Evolutionary conservation across 352 stramenopile species (phyloP).

Genomic region (Pythium dissotocum): DNA sequence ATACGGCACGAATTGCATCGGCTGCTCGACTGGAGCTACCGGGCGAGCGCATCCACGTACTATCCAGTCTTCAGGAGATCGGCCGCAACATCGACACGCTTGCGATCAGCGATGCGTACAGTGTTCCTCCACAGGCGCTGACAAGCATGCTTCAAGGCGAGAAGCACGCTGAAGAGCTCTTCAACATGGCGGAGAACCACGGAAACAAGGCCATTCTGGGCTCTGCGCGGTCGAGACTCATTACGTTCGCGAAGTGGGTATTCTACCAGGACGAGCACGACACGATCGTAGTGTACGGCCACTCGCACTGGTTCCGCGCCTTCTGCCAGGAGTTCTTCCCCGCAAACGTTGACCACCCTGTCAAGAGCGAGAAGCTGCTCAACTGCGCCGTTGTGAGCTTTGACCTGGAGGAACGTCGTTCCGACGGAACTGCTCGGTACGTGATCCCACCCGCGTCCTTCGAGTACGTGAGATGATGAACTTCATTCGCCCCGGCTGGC

Average conservation of each 20-base stretch:
- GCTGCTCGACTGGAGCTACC: slow-evolving; percentile 50
- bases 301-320: slow-evolving; percentile 85
- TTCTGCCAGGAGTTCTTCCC: slow-evolving; percentile 85
- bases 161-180: slow-evolving; percentile 65
- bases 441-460: slow-evolving; percentile 15
- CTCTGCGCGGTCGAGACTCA: slow-evolving; percentile 53
- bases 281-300: slow-evolving; percentile 79
- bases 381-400: slow-evolving; percentile 85
- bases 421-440: slow-evolving; percentile 10
- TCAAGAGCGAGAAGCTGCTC: slow-evolving; percentile 63
- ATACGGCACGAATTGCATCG: slow-evolving; percentile 78
- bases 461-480: slow-evolving; percentile 35
- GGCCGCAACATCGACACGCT: slow-evolving; percentile 86
- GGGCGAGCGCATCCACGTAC: slow-evolving; percentile 73
- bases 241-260: slow-evolving; percentile 67
- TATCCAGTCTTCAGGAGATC: slow-evolving; percentile 85
- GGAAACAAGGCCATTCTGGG: slow-evolving; percentile 81
- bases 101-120: slow-evolving; percentile 60
- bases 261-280: slow-evolving; percentile 52
- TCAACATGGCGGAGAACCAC: slow-evolving; percentile 73
- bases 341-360: slow-evolving; percentile 33
- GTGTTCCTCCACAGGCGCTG: slow-evolving; percentile 37
- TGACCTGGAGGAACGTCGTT: slow-evolving; percentile 46
- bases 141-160: slow-evolving; percentile 31
- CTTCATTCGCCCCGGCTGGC: neutral